phyloP scores from a whole-genome alignment of 306 rosid species.

The Geum urbanum region DNA sequence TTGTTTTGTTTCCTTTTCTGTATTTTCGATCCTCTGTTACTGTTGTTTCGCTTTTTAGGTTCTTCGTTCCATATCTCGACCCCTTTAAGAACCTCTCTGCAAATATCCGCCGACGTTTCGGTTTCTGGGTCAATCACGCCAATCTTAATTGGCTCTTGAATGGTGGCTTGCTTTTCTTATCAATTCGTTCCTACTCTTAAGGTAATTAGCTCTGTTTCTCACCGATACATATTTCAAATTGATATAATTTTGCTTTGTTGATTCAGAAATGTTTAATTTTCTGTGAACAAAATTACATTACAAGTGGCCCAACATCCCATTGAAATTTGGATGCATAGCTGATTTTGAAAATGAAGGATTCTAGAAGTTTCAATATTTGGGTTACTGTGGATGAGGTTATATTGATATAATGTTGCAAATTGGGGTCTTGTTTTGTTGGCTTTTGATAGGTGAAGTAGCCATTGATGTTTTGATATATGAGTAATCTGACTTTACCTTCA shows the following conservation, averaged over 20 bases:
- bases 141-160: neutral
- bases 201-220: constrained; percentile 15
- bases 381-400: constrained; percentile 4
- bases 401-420: neutral
- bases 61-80: neutral
- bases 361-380: neutral
- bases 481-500: neutral
- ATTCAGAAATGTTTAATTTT: neutral
- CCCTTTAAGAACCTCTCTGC: neutral
- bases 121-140: neutral
- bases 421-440: neutral
- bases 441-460: neutral
- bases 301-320: neutral
- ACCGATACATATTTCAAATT: neutral
- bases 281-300: neutral
- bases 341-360: neutral
- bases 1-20: neutral
- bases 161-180: neutral
- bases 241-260: neutral
- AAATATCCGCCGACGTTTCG: neutral
- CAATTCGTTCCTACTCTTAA: neutral
- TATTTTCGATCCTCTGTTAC: neutral
- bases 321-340: neutral
- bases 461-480: neutral
- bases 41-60: neutral